Percentiles rank a stretch among this genome's conserved stretches.
Conservation (phyloP, 169 alveolate species). For the Plasmodium reichenowi region DNA sequence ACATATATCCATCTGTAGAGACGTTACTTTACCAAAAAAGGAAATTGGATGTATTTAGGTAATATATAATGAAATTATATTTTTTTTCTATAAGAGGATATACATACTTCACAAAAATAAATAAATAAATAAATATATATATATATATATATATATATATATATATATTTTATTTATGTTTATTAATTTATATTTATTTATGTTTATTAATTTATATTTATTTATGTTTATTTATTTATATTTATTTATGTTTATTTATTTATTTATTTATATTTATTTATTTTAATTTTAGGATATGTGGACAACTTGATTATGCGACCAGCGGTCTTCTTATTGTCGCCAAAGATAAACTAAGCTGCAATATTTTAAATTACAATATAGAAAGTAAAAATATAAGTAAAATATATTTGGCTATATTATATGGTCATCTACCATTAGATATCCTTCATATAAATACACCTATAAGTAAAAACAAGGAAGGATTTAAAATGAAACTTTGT, state of each 20-base stretch:
- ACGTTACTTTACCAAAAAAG: conserved; percentile 60
- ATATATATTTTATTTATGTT: background rate
- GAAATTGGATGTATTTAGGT: conserved; percentile 44
- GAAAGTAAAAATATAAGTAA: conserved; percentile 67
- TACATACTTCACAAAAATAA: background rate
- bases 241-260: no score
- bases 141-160: background rate
- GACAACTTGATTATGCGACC: conserved; percentile 77
- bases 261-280: conserved; percentile 3
- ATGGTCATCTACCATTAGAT: conserved; percentile 72
- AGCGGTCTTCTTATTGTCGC: conserved; percentile 76
- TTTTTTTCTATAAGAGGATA: no score
- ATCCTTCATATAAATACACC: conserved; percentile 52
- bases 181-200: background rate
- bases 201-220: no score
- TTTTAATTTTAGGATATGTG: conserved; percentile 55
- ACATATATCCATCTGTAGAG: conserved; percentile 70
- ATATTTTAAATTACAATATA: conserved; percentile 59
- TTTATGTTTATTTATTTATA: no score
- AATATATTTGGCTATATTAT: conserved; percentile 68
- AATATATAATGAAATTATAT: background rate
- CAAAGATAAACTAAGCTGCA: conserved; percentile 54
- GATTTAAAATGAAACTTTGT: conserved; percentile 74
- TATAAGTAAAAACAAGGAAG: conserved; percentile 65
- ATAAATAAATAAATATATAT: background rate